Base-by-base conservation (phyloP, 305 asterid genomes). In the Rubia tinctorum region DNA sequence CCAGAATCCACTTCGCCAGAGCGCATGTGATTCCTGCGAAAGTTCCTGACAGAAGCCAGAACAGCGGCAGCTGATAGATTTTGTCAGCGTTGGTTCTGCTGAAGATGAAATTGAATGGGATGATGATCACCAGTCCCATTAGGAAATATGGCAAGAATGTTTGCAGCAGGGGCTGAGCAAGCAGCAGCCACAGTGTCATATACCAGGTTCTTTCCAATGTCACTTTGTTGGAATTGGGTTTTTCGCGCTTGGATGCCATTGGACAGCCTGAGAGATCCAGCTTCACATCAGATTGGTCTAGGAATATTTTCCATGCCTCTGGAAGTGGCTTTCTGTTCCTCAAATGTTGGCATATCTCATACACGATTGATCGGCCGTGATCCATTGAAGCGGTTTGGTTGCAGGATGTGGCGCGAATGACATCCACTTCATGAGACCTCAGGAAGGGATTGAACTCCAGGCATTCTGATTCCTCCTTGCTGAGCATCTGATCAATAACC, bases 201-300 rank as follows among this genome's bases (percentile, higher is more conserved):
- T 83, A 79, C 91, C 89, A 89, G 27, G 89, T 80, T 82, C 93
- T 86, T 69, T 84, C 75, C n/a, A 88, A 77, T 51, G 89, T 84
- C 66, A 86, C 87, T 77, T 83, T 81, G 12, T 70, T 40, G 23
- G 58, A 63, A 22, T 43, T 73, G 2, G 69, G 73, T 30, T 71
- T 73, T 71, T 76, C 76, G 18, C 77, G 18, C 62, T 68, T 73
- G 4, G 83, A 78, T 49, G 86, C 86, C 86, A 89, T 76, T 42
- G 89, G 90, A 43, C 90, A 87, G 18, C 89, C 88, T 2, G 89
- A 78, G 64, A 89, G 81, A 78, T 87, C 85, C 40, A 89, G 75
- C 77, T 82, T 87, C 56, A 84, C 82, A 23, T 89, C 88, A 23
- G 89, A 85, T 53, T 82, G 85, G 39, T 86, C 79, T 73, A 89